Evolutionary conservation across 257 asterid genomes (phyloP).

Genomic region (Catharanthus roseus): DNA sequence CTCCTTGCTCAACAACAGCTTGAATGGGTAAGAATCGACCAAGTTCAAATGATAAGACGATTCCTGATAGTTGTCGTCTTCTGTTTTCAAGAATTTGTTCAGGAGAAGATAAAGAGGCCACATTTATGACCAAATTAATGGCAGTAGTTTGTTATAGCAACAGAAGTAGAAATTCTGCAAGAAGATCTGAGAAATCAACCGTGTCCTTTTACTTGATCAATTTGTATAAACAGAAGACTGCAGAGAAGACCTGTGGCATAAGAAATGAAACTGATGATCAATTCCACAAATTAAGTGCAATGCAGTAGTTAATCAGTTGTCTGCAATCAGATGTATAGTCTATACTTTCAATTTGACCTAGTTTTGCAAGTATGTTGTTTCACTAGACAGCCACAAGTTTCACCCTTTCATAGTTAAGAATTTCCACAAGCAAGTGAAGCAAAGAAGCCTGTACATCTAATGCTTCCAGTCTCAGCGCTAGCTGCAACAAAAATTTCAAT

Average conservation of each 20-base stretch:
- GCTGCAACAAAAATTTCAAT: neutral
- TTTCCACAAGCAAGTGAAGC: neutral
- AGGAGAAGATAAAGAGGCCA: constrained; percentile 64
- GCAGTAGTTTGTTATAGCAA: neutral
- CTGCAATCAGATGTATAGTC: neutral
- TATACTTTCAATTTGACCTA: neutral
- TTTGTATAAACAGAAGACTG: neutral
- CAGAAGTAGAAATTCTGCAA: neutral
- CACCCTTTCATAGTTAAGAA: neutral
- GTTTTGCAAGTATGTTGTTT: neutral
- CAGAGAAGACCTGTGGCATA: neutral
- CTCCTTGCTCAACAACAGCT: constrained; percentile 32
- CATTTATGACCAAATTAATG: constrained; percentile 42
- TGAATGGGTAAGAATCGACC: constrained; percentile 37
- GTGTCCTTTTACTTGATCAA: constrained; percentile 4
- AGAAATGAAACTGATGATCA: neutral
- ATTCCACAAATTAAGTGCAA: neutral
- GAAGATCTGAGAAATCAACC: neutral
- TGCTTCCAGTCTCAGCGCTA: neutral
- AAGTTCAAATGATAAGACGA: constrained; percentile 36
- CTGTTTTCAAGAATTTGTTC: constrained; percentile 61
- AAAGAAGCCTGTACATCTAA: neutral
- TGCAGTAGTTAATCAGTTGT: neutral
- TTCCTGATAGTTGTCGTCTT: constrained; percentile 48
- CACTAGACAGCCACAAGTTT: neutral